Percentiles rank a stretch among this genome's conserved stretches.
Evolutionary conservation across 345 rosid genomes (phyloP).

Genomic region (Salix suchowensis): DNA sequence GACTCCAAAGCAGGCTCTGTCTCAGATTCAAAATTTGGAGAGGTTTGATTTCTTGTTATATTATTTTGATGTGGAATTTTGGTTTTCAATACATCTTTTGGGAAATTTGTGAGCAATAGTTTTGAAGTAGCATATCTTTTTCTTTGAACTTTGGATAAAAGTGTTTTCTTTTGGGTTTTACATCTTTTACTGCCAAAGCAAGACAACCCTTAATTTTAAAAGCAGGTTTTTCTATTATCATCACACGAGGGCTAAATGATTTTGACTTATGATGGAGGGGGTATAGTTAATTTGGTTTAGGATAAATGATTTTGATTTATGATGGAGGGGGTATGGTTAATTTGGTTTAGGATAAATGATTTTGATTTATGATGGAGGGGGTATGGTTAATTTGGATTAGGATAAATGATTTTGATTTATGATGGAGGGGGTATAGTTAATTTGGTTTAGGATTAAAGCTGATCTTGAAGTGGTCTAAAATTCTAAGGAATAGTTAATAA

Average conservation of each 20-base stretch:
- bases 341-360: background rate
- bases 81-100: background rate
- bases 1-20: constrained; percentile 64
- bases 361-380: background rate
- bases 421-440: background rate
- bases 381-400: background rate
- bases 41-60: constrained; percentile 50
- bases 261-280: background rate
- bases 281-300: background rate
- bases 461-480: background rate
- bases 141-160: background rate
- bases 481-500: no score
- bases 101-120: background rate
- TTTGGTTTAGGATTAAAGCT: background rate
- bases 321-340: background rate
- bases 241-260: background rate
- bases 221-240: background rate
- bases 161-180: background rate
- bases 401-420: background rate
- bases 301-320: background rate
- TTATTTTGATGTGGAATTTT: background rate
- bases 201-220: background rate
- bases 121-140: background rate
- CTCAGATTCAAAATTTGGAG: constrained; percentile 86
- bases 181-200: background rate